phyloP scores from a whole-genome alignment of 129 eudicot species.

The Lonicera japonica region DNA sequence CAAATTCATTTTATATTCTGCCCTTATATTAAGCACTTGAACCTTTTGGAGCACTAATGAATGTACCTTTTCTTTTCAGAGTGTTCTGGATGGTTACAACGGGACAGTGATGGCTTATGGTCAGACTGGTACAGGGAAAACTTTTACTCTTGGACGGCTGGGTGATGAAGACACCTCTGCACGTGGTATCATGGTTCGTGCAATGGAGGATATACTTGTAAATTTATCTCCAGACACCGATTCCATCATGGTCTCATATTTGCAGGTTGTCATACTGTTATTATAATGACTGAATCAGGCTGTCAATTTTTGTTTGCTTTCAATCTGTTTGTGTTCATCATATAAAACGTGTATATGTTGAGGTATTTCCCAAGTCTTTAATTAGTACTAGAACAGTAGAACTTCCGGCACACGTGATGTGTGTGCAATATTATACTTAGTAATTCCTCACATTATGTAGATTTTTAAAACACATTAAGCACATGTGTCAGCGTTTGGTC shows the following conservation, averaged over 20 bases:
- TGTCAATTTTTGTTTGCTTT: not conserved
- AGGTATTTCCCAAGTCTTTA: not conserved
- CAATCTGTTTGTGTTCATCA: not conserved
- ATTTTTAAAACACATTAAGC: too few species aligned
- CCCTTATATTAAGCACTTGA: not conserved
- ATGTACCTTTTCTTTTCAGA: conserved; percentile 42
- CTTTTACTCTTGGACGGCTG: conserved; percentile 88
- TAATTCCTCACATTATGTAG: too few species aligned
- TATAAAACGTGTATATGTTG: not conserved
- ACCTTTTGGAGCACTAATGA: conserved; percentile 3
- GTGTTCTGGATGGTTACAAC: conserved; percentile 96
- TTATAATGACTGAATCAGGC: not conserved
- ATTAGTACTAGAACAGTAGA: too few species aligned
- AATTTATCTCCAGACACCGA: conserved; percentile 66
- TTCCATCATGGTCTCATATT: conserved; percentile 73
- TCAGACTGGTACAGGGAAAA: conserved; percentile 98
- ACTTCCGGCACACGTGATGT: too few species aligned
- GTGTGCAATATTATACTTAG: too few species aligned
- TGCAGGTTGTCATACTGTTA: conserved; percentile 59
- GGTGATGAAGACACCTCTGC: conserved; percentile 98
- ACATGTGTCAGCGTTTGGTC: too few species aligned
- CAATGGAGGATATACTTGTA: conserved; percentile 93
- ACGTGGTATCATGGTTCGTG: conserved; percentile 99
- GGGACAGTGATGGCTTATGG: conserved; percentile 99
- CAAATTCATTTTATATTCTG: not conserved